Evolutionary conservation across 2,329 filamentous ascomycete genomes (phyloP).

Genomic region (Calonectria henricotiae): DNA sequence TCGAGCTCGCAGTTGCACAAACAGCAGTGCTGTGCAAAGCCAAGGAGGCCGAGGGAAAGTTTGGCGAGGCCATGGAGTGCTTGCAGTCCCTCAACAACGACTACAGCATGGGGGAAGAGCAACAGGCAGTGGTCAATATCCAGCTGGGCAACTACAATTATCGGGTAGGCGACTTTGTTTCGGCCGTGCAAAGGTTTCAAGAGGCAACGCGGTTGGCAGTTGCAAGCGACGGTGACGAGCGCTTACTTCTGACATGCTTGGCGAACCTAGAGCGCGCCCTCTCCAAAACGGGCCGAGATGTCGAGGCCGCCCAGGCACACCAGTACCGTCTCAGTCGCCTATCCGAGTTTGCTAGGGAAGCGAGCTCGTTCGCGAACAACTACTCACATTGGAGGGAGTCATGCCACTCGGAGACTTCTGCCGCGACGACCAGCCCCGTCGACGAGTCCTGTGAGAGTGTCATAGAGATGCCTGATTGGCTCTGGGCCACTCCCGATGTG

Average conservation of each 20-base stretch:
- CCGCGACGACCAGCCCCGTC: conserved; percentile 39
- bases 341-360: conserved; percentile 53
- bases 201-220: conserved; percentile 53
- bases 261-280: conserved; percentile 56
- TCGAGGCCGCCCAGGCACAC: conserved; percentile 51
- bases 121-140: conserved; percentile 54
- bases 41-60: conserved; percentile 53
- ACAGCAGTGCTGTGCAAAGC: conserved; percentile 53
- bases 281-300: conserved; percentile 45
- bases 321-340: conserved; percentile 53
- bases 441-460: conserved; percentile 41
- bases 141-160: conserved; percentile 57
- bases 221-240: conserved; percentile 53
- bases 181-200: conserved; percentile 54
- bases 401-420: conserved; percentile 42
- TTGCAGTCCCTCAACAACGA: conserved; percentile 53
- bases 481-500: conserved; percentile 43
- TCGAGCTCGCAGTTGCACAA: conserved; percentile 55
- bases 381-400: conserved; percentile 27
- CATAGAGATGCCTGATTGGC: conserved; percentile 48
- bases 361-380: conserved; percentile 47
- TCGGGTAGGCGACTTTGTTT: conserved; percentile 50
- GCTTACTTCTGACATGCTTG: conserved; percentile 55
- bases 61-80: conserved; percentile 54
- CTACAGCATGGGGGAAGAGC: conserved; percentile 54